Evolutionary conservation across 352 stramenopile species (phyloP), one percentile per base, ranked within the genome.

Genomic region (Phytopythium aichiense): DNA sequence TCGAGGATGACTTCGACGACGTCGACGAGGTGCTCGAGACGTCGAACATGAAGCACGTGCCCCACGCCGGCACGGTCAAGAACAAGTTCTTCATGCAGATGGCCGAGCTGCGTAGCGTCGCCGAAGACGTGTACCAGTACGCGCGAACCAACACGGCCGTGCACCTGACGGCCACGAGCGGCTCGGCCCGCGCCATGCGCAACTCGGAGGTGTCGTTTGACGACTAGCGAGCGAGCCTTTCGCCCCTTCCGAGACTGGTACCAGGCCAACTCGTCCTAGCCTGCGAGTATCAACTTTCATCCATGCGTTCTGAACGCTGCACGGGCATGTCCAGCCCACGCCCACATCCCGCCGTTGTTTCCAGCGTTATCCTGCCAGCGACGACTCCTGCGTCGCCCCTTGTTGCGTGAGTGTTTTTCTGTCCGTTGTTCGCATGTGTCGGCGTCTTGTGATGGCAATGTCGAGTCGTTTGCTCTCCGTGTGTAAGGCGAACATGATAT

Each of bases 61-160:
- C 71, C 30, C 61, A 64, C 35, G 56, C 60, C 30, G 72, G 64
- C 38, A 60, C 69, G 46, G 45, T 69, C 23, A 70, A 73, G 65
- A 59, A 56, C 25, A 50, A 79, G 52, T 40, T 85, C 42, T 85
- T 73, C 73, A 59, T 77, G 23, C 76, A 81, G 40, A 83, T 85
- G 50, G 74, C 72, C 12, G 71, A 85, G 23, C 66, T 85, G 11
- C 71, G 76, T 7, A 60, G 71, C 51, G 58, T 65, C 28, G 76
- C 76, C 22, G 76, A 85, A 52, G 79, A 77, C 45, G 65, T 74
- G 7, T 85, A 82, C 56, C 76, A 77, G 63, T 77, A 77, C 64
- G 75, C 72, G 43, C 76, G 76, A 48, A 69, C 74, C 25, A 80
- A 71, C 50, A 72, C 72, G 22, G 72, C 67, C 43, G 64, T 72